phyloP scores from a whole-genome alignment of 176 grass and related monocot species.

The Oryza coarctata region DNA sequence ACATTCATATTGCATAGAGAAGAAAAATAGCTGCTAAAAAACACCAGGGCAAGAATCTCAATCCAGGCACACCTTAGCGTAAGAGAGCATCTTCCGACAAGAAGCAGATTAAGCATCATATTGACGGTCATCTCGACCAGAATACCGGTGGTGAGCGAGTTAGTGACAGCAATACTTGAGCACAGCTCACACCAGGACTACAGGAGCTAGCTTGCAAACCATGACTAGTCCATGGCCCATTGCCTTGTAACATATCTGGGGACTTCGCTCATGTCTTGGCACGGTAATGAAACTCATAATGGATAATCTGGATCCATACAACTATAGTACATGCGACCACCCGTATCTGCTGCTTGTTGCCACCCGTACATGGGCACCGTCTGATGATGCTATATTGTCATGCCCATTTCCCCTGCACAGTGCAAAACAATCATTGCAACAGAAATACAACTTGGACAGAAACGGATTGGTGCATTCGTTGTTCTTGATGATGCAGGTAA shows the following conservation, averaged over 20 bases:
- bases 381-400: not conserved
- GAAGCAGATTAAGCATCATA: not conserved
- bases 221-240: not conserved
- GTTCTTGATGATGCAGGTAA: not conserved
- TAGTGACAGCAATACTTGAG: not conserved
- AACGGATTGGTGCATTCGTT: not conserved
- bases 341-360: not conserved
- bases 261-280: not conserved
- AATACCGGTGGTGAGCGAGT: not conserved
- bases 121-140: not conserved
- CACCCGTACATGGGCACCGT: not conserved
- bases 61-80: not conserved
- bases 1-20: not conserved
- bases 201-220: not conserved
- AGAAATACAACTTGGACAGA: not conserved
- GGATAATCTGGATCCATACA: not conserved
- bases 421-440: not conserved
- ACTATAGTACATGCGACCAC: not conserved
- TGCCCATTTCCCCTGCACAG: not conserved
- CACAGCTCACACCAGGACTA: not conserved
- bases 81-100: not conserved
- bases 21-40: not conserved
- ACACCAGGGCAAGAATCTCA: not conserved
- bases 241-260: not conserved
- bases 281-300: not conserved